Conservation (phyloP, 208 protist species). For the Crithidia bombi region DNA sequence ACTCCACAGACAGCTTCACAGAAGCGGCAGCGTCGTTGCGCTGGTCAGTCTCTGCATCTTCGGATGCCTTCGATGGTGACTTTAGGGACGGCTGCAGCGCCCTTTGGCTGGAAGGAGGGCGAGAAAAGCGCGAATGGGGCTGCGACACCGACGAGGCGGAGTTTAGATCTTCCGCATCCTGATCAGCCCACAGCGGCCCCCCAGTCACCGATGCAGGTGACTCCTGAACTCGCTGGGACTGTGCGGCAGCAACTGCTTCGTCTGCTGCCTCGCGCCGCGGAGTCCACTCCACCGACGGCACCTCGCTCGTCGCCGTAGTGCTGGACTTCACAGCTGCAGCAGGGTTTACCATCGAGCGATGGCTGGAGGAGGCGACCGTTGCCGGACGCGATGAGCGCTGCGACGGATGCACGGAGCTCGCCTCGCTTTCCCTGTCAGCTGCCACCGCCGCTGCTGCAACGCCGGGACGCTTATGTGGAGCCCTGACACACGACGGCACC, state of each 20-base stretch:
- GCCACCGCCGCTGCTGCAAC: neutral
- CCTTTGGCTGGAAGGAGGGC: neutral
- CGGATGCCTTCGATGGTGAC: neutral
- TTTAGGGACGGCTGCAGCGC: neutral
- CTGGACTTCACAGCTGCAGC: no score
- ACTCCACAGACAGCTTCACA: neutral
- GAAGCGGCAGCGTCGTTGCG: neutral
- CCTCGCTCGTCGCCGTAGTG: no score
- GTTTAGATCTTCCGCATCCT: neutral
- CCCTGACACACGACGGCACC: neutral
- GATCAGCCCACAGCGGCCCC: neutral
- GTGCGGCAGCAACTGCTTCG: neutral
- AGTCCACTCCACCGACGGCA: no score
- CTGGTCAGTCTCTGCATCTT: neutral
- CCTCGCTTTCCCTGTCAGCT: neutral
- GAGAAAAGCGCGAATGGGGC: neutral
- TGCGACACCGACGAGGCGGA: constrained; percentile 3
- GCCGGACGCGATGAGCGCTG: constrained; percentile 8
- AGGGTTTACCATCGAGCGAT: neutral
- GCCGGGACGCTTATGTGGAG: neutral
- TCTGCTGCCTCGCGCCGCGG: no score
- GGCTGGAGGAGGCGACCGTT: neutral
- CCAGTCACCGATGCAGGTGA: neutral
- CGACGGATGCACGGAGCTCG: neutral
- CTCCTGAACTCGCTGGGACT: neutral